Evolutionary conservation across 1,139 yeast genomes (phyloP).

Genomic region (Lodderomyces parapsilosis): DNA sequence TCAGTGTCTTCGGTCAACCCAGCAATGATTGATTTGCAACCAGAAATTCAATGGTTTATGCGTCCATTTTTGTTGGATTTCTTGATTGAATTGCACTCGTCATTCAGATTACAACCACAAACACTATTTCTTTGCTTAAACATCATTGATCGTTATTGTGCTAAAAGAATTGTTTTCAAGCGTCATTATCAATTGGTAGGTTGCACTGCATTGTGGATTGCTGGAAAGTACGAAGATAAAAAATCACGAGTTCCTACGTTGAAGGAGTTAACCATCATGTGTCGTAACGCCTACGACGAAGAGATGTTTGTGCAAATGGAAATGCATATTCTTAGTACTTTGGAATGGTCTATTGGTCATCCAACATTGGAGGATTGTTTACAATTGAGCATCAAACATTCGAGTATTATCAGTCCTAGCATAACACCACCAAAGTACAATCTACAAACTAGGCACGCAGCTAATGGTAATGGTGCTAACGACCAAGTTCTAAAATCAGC

Average conservation of each 20-base stretch:
- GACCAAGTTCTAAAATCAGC: not conserved
- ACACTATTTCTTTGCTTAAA: slow-evolving; percentile 79
- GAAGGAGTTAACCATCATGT: slow-evolving; percentile 72
- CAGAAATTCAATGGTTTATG: slow-evolving; percentile 92
- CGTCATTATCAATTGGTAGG: slow-evolving; percentile 93
- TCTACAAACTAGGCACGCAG: slow-evolving; percentile 13
- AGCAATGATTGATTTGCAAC: slow-evolving; percentile 83
- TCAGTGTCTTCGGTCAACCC: slow-evolving; percentile 41
- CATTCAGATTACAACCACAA: slow-evolving; percentile 72
- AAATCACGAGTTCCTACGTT: slow-evolving; percentile 82
- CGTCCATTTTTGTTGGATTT: slow-evolving; percentile 85
- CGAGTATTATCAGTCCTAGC: slow-evolving; percentile 19
- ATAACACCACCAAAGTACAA: slow-evolving; percentile 37
- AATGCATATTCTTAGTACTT: slow-evolving; percentile 77
- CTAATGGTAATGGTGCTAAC: not conserved
- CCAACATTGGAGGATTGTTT: slow-evolving; percentile 63
- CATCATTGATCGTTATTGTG: slow-evolving; percentile 87
- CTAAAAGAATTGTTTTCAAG: slow-evolving; percentile 86
- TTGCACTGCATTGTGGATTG: slow-evolving; percentile 91
- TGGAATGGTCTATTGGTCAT: slow-evolving; percentile 77
- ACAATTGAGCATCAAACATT: slow-evolving; percentile 34
- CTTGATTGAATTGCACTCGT: slow-evolving; percentile 75
- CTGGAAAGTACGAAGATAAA: slow-evolving; percentile 89
- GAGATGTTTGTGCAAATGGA: slow-evolving; percentile 96
- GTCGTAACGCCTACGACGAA: slow-evolving; percentile 82